Evolutionary conservation across 2,329 filamentous ascomycete genomes (phyloP).

Genomic region (Metarhizium sp.): DNA sequence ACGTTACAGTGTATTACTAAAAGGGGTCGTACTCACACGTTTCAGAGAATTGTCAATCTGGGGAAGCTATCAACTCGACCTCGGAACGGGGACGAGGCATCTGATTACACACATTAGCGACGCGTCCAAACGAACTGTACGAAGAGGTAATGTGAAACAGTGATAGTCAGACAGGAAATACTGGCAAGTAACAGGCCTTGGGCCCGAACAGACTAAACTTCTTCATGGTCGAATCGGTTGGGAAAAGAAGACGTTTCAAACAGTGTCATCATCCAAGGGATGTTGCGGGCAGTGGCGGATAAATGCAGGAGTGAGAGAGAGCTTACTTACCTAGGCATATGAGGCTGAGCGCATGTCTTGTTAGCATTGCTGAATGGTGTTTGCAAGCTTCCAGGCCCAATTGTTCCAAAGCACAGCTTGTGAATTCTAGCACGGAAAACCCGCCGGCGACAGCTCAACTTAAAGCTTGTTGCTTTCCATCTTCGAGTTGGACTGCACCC

Average conservation of each 20-base stretch:
- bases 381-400: not conserved
- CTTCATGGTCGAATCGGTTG: constrained; percentile 83
- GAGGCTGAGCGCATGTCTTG: not conserved
- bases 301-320: constrained; percentile 8
- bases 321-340: constrained; percentile 14
- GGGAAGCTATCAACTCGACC: too few species aligned
- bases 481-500: not conserved
- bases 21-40: not conserved
- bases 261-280: constrained; percentile 60
- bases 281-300: constrained; percentile 4
- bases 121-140: not conserved
- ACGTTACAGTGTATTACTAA: constrained; percentile 2
- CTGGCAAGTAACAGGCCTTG: constrained; percentile 82
- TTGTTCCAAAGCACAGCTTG: not conserved
- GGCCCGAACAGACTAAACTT: constrained; percentile 59
- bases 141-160: constrained; percentile 1
- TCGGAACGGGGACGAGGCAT: not conserved
- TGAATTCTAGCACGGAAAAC: not conserved
- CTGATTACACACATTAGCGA: not conserved
- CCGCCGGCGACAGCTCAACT: not conserved
- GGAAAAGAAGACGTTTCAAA: constrained; percentile 72
- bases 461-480: not conserved
- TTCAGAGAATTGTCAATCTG: not conserved
- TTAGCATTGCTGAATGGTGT: not conserved
- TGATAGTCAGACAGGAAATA: constrained; percentile 65